Percentiles rank a stretch among this genome's conserved stretches.
Evolutionary conservation across 2,329 filamentous ascomycete species (phyloP).

Genomic region (Venturiaceae sp.): DNA sequence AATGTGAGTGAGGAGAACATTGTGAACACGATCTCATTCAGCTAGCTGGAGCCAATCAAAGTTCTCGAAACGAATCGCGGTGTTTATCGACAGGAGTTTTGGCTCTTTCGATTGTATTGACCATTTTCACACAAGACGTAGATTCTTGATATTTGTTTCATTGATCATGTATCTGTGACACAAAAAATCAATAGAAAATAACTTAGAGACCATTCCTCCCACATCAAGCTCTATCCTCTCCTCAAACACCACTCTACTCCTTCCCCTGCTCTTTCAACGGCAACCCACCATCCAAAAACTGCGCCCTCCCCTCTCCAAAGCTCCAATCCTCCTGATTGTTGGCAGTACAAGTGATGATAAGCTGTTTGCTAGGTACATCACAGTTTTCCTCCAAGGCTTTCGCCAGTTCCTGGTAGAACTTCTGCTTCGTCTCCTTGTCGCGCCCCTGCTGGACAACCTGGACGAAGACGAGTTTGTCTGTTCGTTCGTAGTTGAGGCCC

Average conservation of each 20-base stretch:
- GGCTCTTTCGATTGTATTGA: too few relatives aligned
- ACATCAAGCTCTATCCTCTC: too few relatives aligned
- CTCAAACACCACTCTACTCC: background rate
- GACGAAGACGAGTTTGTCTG: slow-evolving; percentile 19
- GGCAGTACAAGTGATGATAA: slow-evolving; percentile 17
- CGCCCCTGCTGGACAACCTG: slow-evolving; percentile 24
- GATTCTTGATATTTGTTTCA: too few relatives aligned
- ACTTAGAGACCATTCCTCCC: too few relatives aligned
- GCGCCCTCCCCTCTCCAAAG: slow-evolving; percentile 20
- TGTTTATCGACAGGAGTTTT: too few relatives aligned
- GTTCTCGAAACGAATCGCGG: too few relatives aligned
- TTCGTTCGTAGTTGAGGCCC: slow-evolving; percentile 16
- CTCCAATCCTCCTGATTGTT: slow-evolving; percentile 23
- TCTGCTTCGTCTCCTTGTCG: slow-evolving; percentile 17
- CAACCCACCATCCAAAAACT: slow-evolving; percentile 18
- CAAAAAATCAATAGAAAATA: too few relatives aligned
- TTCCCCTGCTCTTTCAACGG: background rate
- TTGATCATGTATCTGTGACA: too few relatives aligned
- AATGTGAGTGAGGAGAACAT: too few relatives aligned
- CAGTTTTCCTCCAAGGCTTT: slow-evolving; percentile 15
- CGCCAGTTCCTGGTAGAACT: slow-evolving; percentile 15
- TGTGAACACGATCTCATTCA: too few relatives aligned
- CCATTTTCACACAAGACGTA: too few relatives aligned
- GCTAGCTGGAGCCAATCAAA: too few relatives aligned
- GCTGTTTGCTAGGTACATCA: slow-evolving; percentile 15